These are phyloP conservation scores for Daldinia caldariorum DNA, from an alignment of 495 filamentous ascomycete species.

Conservation along the genomic window DNA sequence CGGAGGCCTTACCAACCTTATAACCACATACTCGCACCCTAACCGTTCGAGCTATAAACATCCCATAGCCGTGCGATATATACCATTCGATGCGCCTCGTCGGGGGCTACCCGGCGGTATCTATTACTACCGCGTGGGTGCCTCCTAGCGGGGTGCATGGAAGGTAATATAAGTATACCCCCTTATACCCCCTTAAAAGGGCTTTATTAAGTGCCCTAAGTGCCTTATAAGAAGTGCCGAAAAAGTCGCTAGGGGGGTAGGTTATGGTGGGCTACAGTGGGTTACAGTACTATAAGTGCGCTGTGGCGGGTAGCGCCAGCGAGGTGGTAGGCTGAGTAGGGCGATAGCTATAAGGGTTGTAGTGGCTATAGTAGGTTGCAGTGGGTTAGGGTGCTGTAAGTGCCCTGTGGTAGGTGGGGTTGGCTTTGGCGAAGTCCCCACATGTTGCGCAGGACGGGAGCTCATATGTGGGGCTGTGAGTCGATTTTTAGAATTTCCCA, in stretches of 20 bases:
- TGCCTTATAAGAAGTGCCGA: neutral
- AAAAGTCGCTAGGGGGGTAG: neutral
- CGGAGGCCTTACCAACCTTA: neutral
- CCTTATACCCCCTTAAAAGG: neutral
- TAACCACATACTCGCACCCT: neutral
- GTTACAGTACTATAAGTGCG: neutral
- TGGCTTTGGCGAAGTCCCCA: neutral
- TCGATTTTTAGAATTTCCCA: slow-evolving; percentile 12
- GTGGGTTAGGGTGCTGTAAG: too few relatives aligned
- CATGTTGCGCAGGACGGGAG: neutral
- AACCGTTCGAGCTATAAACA: neutral
- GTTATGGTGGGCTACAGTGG: neutral
- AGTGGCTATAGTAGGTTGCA: neutral
- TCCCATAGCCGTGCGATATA: neutral
- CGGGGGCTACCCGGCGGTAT: slow-evolving; percentile 1
- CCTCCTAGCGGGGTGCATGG: neutral
- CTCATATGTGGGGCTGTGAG: neutral
- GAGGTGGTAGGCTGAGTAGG: neutral
- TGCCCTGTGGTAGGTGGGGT: too few relatives aligned
- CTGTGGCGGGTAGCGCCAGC: too few relatives aligned
- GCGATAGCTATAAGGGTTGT: neutral
- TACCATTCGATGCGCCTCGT: neutral
- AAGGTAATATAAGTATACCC: neutral
- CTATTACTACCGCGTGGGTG: neutral
- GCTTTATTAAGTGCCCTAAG: neutral